phyloP scores from a whole-genome alignment of 202 grass and related monocot species.

The Thinopyrum obtusiflorum region DNA sequence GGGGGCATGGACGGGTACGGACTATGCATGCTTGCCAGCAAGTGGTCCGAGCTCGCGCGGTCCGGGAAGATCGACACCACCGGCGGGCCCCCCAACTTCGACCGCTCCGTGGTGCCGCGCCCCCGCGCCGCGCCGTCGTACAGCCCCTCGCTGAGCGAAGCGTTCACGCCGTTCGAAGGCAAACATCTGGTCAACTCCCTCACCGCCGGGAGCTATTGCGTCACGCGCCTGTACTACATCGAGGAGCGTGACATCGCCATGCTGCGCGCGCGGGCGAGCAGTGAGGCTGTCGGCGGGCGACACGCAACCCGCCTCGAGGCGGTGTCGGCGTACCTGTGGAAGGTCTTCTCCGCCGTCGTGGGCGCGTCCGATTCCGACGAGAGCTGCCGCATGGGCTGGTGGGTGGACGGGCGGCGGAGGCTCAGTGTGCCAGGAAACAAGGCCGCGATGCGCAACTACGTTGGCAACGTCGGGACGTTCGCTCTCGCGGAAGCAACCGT shows the following conservation, averaged over 20 bases:
- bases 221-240: slow-evolving; percentile 37
- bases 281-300: not conserved
- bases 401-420: slow-evolving; percentile 35
- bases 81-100: not conserved
- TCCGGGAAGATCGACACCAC: slow-evolving; percentile 3
- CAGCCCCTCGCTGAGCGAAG: not conserved
- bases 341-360: slow-evolving; percentile 29
- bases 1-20: slow-evolving; percentile 37
- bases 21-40: slow-evolving; percentile 10
- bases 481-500: slow-evolving; percentile 19
- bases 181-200: slow-evolving; percentile 33
- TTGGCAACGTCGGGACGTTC: slow-evolving; percentile 41
- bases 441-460: slow-evolving; percentile 22
- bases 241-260: slow-evolving; percentile 24
- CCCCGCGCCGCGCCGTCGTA: slow-evolving; percentile 25
- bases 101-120: slow-evolving; percentile 31
- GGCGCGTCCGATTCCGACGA: not conserved
- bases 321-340: slow-evolving; percentile 58
- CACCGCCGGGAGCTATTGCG: not conserved
- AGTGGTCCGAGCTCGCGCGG: slow-evolving; percentile 36
- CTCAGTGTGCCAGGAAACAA: not conserved
- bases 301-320: slow-evolving; percentile 34
- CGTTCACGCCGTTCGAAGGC: slow-evolving; percentile 16
- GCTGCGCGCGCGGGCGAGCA: slow-evolving; percentile 19
- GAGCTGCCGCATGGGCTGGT: slow-evolving; percentile 43